These are phyloP conservation scores for Larix kaempferi DNA, from an alignment of 75 land plant species.

Conservation along the genomic window DNA sequence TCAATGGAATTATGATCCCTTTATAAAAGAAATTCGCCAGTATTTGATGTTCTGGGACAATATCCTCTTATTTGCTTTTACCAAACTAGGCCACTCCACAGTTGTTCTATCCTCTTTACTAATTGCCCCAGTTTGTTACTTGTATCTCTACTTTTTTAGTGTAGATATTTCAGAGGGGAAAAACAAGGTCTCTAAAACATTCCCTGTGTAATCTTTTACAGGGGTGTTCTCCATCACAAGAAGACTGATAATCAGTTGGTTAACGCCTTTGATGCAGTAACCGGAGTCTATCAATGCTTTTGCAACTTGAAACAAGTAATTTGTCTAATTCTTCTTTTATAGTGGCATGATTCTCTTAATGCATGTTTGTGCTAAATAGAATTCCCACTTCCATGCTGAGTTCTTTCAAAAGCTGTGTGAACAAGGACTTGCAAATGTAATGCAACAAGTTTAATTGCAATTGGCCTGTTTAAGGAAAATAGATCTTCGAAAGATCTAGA, in stretches of 20 bases:
- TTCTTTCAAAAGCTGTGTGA: neutral
- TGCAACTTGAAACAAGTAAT: conserved; percentile 72
- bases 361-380: conserved; percentile 7
- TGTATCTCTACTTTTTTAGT: neutral
- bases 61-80: neutral
- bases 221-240: neutral
- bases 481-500: neutral
- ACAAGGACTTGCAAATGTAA: neutral
- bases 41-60: too few relatives aligned
- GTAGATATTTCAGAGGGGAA: neutral
- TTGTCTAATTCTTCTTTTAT: neutral
- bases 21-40: too few relatives aligned
- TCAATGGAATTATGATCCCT: too few relatives aligned
- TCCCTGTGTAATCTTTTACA: neutral
- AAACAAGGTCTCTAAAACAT: neutral
- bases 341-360: neutral
- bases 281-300: conserved; percentile 71
- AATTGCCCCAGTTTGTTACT: neutral
- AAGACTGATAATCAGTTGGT: conserved; percentile 27
- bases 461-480: neutral
- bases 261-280: conserved; percentile 53
- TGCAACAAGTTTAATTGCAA: neutral
- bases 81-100: neutral
- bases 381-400: neutral
- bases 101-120: too few relatives aligned